phyloP scores from a whole-genome alignment of 2,329 filamentous ascomycete species.

The Aspergillus sp. region DNA sequence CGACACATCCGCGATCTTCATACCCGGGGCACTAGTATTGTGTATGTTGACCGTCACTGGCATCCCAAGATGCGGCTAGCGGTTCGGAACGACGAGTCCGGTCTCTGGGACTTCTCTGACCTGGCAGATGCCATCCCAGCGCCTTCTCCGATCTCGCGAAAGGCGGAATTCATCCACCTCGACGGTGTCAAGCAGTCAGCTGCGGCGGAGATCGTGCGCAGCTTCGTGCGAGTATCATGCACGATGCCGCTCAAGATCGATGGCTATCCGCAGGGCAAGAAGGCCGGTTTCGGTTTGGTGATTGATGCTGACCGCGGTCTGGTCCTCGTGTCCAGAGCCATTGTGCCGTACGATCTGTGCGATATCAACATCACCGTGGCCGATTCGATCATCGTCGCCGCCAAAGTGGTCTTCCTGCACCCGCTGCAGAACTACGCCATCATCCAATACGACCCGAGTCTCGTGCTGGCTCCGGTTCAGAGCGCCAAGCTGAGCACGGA shows the following conservation, averaged over 20 bases:
- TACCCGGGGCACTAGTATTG: conserved; percentile 84
- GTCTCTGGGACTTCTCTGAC: conserved; percentile 90
- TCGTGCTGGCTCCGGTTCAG: conserved; percentile 90
- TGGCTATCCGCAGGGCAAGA: conserved; percentile 89
- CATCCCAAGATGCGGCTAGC: conserved; percentile 89
- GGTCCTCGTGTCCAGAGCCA: conserved; percentile 85
- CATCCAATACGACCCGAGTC: conserved; percentile 82
- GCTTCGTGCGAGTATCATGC: conserved; percentile 88
- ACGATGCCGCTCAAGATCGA: conserved; percentile 94
- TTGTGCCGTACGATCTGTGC: conserved; percentile 92
- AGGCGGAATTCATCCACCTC: conserved; percentile 85
- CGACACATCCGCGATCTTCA: conserved; percentile 92
- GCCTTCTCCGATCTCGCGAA: conserved; percentile 60
- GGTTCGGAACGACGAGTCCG: conserved; percentile 78
- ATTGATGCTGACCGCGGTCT: conserved; percentile 94
- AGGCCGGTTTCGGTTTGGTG: conserved; percentile 94
- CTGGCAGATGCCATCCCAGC: conserved; percentile 73
- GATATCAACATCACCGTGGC: conserved; percentile 95
- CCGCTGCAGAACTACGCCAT: conserved; percentile 95
- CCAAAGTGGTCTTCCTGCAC: conserved; percentile 91
- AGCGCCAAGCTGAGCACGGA: conserved; percentile 75
- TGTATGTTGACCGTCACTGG: conserved; percentile 94
- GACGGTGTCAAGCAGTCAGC: conserved; percentile 80
- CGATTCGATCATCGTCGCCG: conserved; percentile 89
- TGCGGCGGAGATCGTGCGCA: conserved; percentile 86